Percentiles rank a stretch among this genome's conserved stretches.
These are phyloP conservation scores for Metarhizium humberi DNA, from an alignment of 2,329 filamentous ascomycete genomes.

Conservation along the genomic window DNA sequence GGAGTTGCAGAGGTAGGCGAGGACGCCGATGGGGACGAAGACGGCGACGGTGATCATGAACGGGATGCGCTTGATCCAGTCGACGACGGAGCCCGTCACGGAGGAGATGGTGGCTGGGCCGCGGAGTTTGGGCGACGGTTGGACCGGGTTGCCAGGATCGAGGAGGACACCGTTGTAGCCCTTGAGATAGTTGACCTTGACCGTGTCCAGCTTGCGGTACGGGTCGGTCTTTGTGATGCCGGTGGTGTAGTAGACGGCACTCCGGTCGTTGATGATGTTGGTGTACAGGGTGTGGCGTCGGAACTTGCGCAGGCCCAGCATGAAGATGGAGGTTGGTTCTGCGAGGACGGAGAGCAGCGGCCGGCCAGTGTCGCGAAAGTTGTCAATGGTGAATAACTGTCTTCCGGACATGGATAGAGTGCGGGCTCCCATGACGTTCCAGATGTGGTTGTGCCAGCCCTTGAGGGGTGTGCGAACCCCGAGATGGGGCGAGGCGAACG, in stretches of 20 bases:
- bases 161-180: conserved; percentile 70
- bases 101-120: conserved; percentile 20
- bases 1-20: conserved; percentile 66
- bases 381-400: conserved; percentile 81
- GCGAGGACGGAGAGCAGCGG: conserved; percentile 75
- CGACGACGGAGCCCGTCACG: conserved; percentile 19
- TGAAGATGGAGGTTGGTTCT: conserved; percentile 78
- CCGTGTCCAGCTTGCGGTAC: conserved; percentile 55
- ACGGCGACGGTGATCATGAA: conserved; percentile 55
- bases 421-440: conserved; percentile 75
- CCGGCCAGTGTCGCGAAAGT: conserved; percentile 72
- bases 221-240: conserved; percentile 70
- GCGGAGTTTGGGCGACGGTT: conserved; percentile 29
- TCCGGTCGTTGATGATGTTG: conserved; percentile 81
- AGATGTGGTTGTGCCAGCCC: conserved; percentile 58
- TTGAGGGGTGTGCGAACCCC: conserved; percentile 63
- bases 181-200: conserved; percentile 64
- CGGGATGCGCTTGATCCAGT: conserved; percentile 45
- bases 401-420: conserved; percentile 75
- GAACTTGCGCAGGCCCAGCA: conserved; percentile 68
- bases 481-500: conserved; percentile 78
- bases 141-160: conserved; percentile 54
- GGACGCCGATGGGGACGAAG: conserved; percentile 64
- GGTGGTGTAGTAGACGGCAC: conserved; percentile 76
- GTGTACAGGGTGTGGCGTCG: conserved; percentile 69